Percentiles rank a stretch among this genome's conserved stretches.
phyloP scores from a whole-genome alignment of 371 early-diverging fungal species.

The Furculomyces boomerangus region DNA sequence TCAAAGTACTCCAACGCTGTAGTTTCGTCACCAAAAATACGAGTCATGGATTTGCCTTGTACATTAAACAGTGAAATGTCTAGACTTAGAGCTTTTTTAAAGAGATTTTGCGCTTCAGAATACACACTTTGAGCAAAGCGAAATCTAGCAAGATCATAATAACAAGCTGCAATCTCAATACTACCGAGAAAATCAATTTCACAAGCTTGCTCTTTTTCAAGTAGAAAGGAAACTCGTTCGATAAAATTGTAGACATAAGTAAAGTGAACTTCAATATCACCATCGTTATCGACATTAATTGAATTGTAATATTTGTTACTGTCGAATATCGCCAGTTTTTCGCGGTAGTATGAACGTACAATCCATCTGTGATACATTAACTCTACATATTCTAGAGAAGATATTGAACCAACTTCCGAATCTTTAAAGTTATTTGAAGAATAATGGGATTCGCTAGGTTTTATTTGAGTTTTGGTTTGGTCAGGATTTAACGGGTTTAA shows the following conservation, averaged over 20 bases:
- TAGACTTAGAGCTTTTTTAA: background rate
- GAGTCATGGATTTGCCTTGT: background rate
- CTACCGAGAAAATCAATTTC: background rate
- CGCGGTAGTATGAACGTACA: background rate
- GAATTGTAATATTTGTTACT: background rate
- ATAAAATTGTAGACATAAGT: background rate
- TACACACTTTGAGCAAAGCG: background rate
- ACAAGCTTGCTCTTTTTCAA: background rate
- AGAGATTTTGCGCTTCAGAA: background rate
- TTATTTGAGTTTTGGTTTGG: too few relatives aligned
- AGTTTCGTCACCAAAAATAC: background rate
- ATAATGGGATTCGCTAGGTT: background rate
- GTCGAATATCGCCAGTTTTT: background rate
- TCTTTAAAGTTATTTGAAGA: background rate
- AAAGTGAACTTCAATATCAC: too few relatives aligned
- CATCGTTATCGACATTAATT: background rate
- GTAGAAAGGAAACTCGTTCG: background rate
- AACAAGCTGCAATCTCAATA: background rate
- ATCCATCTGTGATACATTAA: conserved; percentile 1
- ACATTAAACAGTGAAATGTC: background rate
- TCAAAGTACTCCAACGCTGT: background rate
- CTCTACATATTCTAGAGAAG: background rate
- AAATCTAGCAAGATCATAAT: background rate
- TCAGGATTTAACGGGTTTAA: too few relatives aligned
- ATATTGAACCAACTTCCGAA: background rate